Base-by-base conservation (phyloP, 768 basidiomycete species). In the Amanita molliuscula region DNA sequence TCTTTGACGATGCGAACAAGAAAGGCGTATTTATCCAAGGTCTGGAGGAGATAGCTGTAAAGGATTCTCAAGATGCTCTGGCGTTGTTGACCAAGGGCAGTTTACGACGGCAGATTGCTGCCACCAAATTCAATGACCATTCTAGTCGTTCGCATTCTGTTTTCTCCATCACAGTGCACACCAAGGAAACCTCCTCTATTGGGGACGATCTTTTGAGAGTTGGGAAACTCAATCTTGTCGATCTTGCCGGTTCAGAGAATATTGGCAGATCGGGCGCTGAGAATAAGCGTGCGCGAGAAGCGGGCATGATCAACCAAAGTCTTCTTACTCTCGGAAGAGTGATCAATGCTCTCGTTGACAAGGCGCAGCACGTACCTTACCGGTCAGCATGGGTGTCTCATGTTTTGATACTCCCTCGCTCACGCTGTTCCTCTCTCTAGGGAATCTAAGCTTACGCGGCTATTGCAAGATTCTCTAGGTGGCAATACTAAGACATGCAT, bases 281-380 rank as follows among this genome's bases (percentile, higher is more conserved):
- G 62, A 89, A 96, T 59, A 92, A 89, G 63, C 72, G 94, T 51
- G 96, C 96, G 10, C 76, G 91, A 55, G 96, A 99, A 62, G 96
- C 96, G 1, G 96, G 96, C 9, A 96, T 94, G 88, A 98, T 99
- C 64, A 99, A 98, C 60, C 91, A 96, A 67, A 94, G 90, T 60
- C 71, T 99, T 44, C 72, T 99, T 2, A 97, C 96, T n/a, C 80
- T 99, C 11, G 96, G 96, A 0, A 73, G 96, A 28, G 96, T 98
- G 33, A 98, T 99, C 58, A 96, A 94, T 55, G 89, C 89, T 8
- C 76, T 99, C 38, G 96, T 98, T 47, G 94, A 97, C 58, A 85
- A 80, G 56, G 83, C 88, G 0, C 74, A 82, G 26, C 96, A 98
- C 62, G 85, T 98, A 40, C 96, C 96, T 6, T 99, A 98, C 63